A percentile compares a stretch with the other conserved stretches of the same genome.
Evolutionary conservation across 768 basidiomycete species (phyloP).

Genomic region (Leucocoprinus sp.): DNA sequence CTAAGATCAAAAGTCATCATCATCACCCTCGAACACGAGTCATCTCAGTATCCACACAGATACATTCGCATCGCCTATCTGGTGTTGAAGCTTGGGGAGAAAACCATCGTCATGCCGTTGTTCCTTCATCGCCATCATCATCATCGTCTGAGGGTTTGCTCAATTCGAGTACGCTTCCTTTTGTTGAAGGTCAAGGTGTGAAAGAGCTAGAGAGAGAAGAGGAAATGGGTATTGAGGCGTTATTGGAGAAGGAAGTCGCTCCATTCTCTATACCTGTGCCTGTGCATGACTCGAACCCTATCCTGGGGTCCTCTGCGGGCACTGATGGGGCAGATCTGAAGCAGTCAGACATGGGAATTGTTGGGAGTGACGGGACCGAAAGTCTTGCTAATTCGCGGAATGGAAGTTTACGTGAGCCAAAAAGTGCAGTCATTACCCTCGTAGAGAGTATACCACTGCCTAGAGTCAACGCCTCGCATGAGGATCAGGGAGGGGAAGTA

Average conservation of each 20-base stretch:
- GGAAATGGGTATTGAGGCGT: slow-evolving; percentile 5
- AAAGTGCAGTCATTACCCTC: slow-evolving; percentile 8
- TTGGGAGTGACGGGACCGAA: background rate
- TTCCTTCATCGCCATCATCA: background rate
- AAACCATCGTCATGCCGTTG: slow-evolving; percentile 5
- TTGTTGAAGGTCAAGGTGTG: background rate
- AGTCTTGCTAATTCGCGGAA: background rate
- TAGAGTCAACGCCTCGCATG: background rate
- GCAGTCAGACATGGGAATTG: background rate
- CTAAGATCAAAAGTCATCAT: background rate
- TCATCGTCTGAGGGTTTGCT: background rate
- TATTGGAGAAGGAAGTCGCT: slow-evolving; percentile 7
- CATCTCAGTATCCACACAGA: slow-evolving; percentile 6
- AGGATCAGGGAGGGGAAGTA: background rate
- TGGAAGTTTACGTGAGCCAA: slow-evolving; percentile 7
- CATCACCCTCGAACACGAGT: slow-evolving; percentile 2
- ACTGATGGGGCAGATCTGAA: background rate
- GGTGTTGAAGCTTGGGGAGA: slow-evolving; percentile 9
- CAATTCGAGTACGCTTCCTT: background rate
- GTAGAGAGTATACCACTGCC: background rate
- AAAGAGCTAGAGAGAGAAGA: slow-evolving; percentile 1
- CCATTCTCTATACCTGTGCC: background rate
- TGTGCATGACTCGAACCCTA: background rate
- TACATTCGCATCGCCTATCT: slow-evolving; percentile 7
- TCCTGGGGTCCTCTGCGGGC: background rate